phyloP scores from a whole-genome alignment of 768 basidiomycete genomes.

The Kwoniella mangroviensis region DNA sequence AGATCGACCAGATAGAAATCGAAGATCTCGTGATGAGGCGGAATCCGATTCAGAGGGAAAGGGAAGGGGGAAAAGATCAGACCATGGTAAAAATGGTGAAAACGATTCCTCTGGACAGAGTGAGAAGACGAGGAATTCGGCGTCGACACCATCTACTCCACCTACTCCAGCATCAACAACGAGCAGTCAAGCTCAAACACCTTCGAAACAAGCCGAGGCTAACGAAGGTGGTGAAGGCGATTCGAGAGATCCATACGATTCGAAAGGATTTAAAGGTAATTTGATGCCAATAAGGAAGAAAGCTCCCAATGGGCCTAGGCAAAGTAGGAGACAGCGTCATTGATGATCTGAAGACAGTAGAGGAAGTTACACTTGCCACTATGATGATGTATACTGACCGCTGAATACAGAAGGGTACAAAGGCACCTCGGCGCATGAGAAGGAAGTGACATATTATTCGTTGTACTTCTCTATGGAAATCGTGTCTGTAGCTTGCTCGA shows the following conservation, averaged over 20 bases:
- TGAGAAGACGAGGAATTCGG: too few species aligned
- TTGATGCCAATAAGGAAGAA: constrained; percentile 22
- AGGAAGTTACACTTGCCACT: background rate
- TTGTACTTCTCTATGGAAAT: too few species aligned
- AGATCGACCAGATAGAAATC: background rate
- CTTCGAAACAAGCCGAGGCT: background rate
- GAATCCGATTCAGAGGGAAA: background rate
- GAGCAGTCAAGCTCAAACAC: too few species aligned
- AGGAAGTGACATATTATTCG: too few species aligned
- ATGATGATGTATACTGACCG: background rate
- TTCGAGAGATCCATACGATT: constrained; percentile 18
- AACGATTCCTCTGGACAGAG: background rate
- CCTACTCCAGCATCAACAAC: background rate
- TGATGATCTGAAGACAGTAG: background rate
- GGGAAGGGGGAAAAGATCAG: background rate
- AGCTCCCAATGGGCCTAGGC: constrained; percentile 2
- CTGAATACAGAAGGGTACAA: too few species aligned
- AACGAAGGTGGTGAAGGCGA: background rate
- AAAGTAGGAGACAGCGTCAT: background rate
- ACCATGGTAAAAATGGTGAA: background rate
- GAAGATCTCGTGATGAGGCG: background rate
- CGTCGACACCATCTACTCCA: background rate
- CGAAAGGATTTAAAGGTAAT: constrained; percentile 17
- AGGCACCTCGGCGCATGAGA: too few species aligned
- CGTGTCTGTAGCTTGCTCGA: too few species aligned